These are phyloP conservation scores for Colletotrichum sidae DNA, from an alignment of 2,329 filamentous ascomycete species.

Conservation along the genomic window DNA sequence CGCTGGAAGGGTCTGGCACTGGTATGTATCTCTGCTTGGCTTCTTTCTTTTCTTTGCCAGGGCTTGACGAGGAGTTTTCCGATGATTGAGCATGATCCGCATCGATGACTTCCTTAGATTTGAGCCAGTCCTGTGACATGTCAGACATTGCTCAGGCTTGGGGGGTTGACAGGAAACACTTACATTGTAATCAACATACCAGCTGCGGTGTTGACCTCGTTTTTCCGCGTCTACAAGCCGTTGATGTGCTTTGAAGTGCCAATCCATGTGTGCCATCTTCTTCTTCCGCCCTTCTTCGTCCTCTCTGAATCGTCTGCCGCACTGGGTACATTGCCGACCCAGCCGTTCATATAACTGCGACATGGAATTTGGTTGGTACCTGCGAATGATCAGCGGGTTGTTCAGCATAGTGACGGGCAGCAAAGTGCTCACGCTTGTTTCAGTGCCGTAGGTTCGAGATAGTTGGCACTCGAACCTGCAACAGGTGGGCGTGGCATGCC, in stretches of 20 bases:
- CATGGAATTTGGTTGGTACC: slow-evolving; percentile 80
- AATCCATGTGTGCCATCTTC: slow-evolving; percentile 95
- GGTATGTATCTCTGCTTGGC: slow-evolving; percentile 76
- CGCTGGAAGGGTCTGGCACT: slow-evolving; percentile 81
- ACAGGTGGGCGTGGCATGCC: slow-evolving; percentile 42
- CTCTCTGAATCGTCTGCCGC: slow-evolving; percentile 85
- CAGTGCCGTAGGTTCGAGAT: slow-evolving; percentile 75
- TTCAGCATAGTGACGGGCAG: slow-evolving; percentile 27
- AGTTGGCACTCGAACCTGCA: slow-evolving; percentile 60
- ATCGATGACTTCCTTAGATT: slow-evolving; percentile 48
- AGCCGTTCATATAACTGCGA: slow-evolving; percentile 81
- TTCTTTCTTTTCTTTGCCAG: slow-evolving; percentile 48
- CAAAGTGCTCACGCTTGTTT: slow-evolving; percentile 72
- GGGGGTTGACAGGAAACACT: slow-evolving; percentile 47
- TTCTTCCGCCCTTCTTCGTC: slow-evolving; percentile 83
- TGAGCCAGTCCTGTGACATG: slow-evolving; percentile 31
- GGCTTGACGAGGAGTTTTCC: slow-evolving; percentile 32
- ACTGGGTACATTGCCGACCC: slow-evolving; percentile 90
- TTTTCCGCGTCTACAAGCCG: slow-evolving; percentile 88
- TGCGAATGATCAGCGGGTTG: slow-evolving; percentile 46
- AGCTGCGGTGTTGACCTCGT: slow-evolving; percentile 89
- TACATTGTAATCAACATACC: slow-evolving; percentile 92
- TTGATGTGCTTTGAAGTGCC: slow-evolving; percentile 96
- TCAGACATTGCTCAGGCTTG: slow-evolving; percentile 38
- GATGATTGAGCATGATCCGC: slow-evolving; percentile 26